Percentiles rank a stretch among this genome's conserved stretches.
phyloP scores from a whole-genome alignment of 495 filamentous ascomycete genomes.

The Aspergillus hancockii region DNA sequence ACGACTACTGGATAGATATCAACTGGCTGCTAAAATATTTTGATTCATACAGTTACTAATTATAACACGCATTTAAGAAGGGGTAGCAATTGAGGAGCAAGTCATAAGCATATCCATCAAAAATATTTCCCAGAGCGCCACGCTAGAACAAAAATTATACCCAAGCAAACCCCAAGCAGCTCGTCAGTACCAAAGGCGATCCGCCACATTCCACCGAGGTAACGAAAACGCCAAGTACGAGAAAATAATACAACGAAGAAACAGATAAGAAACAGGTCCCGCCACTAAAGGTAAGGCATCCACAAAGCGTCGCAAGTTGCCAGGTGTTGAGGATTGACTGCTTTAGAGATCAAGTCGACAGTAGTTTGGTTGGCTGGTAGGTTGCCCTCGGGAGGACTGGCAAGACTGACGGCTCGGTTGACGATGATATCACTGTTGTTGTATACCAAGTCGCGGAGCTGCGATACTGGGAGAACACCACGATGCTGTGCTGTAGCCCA shows the following conservation, averaged over 20 bases:
- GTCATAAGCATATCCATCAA: conserved; percentile 30
- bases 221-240: conserved; percentile 20
- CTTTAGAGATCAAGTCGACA: conserved; percentile 83
- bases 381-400: conserved; percentile 61
- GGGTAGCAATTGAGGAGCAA: conserved; percentile 22
- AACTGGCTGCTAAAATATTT: conserved; percentile 9
- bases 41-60: conserved; percentile 16
- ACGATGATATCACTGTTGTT: conserved; percentile 87
- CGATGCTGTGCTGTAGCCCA: conserved; percentile 89
- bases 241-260: conserved; percentile 15
- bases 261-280: conserved; percentile 19
- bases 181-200: conserved; percentile 20
- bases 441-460: conserved; percentile 84
- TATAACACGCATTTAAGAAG: conserved; percentile 19
- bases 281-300: conserved; percentile 89
- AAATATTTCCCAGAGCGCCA: conserved; percentile 32
- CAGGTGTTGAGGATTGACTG: conserved; percentile 84
- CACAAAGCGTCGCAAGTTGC: conserved; percentile 85
- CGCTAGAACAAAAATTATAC: conserved; percentile 31
- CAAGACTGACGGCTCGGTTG: conserved; percentile 81
- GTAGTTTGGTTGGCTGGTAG: conserved; percentile 95
- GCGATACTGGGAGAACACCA: conserved; percentile 60
- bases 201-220: conserved; percentile 10
- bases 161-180: conserved; percentile 20
- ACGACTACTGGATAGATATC: conserved; percentile 5